Conservation (phyloP, 441 rosid genomes). For the Hura crepitans region DNA sequence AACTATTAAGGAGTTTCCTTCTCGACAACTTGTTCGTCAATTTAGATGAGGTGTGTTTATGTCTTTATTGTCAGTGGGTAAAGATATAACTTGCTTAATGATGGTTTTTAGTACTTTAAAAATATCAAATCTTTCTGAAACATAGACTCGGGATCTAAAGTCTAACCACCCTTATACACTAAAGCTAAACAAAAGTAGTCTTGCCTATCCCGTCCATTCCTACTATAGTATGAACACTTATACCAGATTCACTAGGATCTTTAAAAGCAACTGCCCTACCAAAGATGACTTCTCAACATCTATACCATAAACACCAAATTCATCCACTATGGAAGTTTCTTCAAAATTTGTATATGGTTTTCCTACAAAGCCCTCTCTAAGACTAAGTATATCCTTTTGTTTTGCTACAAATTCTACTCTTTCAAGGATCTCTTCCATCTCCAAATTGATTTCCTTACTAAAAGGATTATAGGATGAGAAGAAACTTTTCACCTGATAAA, state of each 20-base stretch:
- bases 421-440: slow-evolving; percentile 11
- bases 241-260: neutral
- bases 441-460: neutral
- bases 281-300: slow-evolving; percentile 26
- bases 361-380: neutral
- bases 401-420: slow-evolving; percentile 21
- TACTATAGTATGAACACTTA: slow-evolving; percentile 27
- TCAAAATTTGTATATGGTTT: too few species aligned
- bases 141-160: slow-evolving; percentile 23
- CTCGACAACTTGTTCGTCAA: slow-evolving; percentile 12
- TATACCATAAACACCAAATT: slow-evolving; percentile 23
- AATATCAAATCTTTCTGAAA: slow-evolving; percentile 20
- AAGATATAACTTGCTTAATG: slow-evolving; percentile 17
- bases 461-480: neutral
- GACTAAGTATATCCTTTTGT: slow-evolving; percentile 22
- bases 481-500: neutral
- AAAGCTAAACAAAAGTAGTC: slow-evolving; percentile 25
- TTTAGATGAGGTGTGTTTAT: slow-evolving; percentile 23
- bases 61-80: slow-evolving; percentile 7
- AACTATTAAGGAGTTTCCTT: slow-evolving; percentile 24
- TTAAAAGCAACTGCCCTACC: slow-evolving; percentile 4
- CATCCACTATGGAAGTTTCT: slow-evolving; percentile 18
- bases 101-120: slow-evolving; percentile 12
- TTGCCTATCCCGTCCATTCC: slow-evolving; percentile 34
- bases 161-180: slow-evolving; percentile 17